Evolutionary conservation across 1,284 basidiomycete genomes (phyloP), one percentile per base, ranked within the genome.

Genomic region (Stereum hirsutum): DNA sequence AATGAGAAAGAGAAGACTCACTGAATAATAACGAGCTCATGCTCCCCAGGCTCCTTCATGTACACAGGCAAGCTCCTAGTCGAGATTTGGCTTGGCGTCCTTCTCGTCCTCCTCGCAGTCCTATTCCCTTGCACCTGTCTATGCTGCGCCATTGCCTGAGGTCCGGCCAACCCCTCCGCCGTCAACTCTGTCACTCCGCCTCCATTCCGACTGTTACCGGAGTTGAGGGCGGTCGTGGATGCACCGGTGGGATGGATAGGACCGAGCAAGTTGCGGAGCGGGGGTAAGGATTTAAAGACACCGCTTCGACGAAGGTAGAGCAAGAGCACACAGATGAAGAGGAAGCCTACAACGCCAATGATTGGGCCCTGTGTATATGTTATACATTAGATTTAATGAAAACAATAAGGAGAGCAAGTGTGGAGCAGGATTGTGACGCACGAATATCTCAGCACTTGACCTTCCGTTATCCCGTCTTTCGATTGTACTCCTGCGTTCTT

Each of bases 41-140:
- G 70, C 43, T 86, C 84, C 7, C 84, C 85, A 0, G 84, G 82
- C 50, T 88, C 84, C 58, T 85, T 86, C 64, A 76, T 82, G 53
- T 88, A 88, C 20, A 69, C 72, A 4, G 84, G 85, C 30, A 89
- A 57, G 1, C 78, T 84, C 35, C 70, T 74, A 12, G 82, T 85
- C 12, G 81, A 85, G 44, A 87, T 77, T 56, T 85, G 82, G 40
- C 74, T 75, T 2, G 73, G 66, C 1, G 70, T 73, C 28, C 73
- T 59, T 15, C 75, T 63, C 12, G 70, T 70, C 41, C 81, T 62
- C 24, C 82, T 63, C 3, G 65, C 44, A 39, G 57, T 48, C 31
- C 56, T 39, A 7, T 41, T 43, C 19, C 21, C 21, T 7, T 21
- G 42, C 26, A 38, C 42, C 30, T 46, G 42, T 10, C 53, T 44